phyloP scores from a whole-genome alignment of 83 land plant species.

The Picea abies region DNA sequence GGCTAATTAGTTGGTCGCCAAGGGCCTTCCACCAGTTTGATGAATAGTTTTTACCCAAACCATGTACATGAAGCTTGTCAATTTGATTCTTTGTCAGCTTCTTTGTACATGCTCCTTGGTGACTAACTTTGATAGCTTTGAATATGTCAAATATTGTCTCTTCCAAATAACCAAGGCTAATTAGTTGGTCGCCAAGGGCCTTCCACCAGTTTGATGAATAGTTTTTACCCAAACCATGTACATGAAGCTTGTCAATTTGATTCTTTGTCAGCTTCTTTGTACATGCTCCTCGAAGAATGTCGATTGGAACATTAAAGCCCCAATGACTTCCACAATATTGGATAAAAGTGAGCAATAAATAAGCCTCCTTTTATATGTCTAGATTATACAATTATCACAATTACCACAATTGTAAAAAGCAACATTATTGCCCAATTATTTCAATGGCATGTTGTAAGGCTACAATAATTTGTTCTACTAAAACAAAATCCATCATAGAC shows the following conservation, averaged over 20 bases:
- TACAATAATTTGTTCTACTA: slow-evolving; percentile 33
- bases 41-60: slow-evolving; percentile 64
- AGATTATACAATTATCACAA: slow-evolving; percentile 75
- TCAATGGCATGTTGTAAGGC: slow-evolving; percentile 58
- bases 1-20: slow-evolving; percentile 56
- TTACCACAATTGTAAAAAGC: slow-evolving; percentile 56
- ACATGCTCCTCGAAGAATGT: slow-evolving; percentile 7
- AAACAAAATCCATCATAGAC: no score
- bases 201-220: slow-evolving; percentile 83
- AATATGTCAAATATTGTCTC: no score
- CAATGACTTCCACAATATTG: slow-evolving; percentile 64
- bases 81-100: slow-evolving; percentile 55
- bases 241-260: slow-evolving; percentile 58
- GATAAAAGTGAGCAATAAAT: slow-evolving; percentile 63
- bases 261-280: slow-evolving; percentile 60
- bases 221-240: slow-evolving; percentile 77
- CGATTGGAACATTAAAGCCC: slow-evolving; percentile 40
- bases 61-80: slow-evolving; percentile 73
- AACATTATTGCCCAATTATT: slow-evolving; percentile 69
- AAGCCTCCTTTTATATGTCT: slow-evolving; percentile 65
- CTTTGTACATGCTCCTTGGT: slow-evolving; percentile 53
- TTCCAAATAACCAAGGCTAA: no score
- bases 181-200: slow-evolving; percentile 63
- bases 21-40: slow-evolving; percentile 87
- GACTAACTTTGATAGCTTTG: no score